Evolutionary conservation across 2,329 filamentous ascomycete species (phyloP).

Genomic region (Dendryphion nanum): DNA sequence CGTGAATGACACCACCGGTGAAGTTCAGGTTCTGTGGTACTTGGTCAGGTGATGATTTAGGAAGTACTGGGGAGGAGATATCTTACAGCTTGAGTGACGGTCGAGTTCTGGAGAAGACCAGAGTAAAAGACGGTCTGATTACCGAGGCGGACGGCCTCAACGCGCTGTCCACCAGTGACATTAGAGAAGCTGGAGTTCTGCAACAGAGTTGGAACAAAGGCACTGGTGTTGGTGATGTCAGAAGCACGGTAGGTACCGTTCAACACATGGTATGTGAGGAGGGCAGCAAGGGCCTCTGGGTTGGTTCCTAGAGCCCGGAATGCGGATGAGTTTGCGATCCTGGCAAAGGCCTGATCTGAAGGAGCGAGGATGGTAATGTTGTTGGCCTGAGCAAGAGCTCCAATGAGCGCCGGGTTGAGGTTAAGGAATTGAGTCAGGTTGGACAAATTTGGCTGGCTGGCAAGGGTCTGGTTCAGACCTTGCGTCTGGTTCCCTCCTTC

Average conservation of each 20-base stretch:
- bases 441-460: constrained; percentile 26
- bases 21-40: constrained; percentile 42
- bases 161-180: constrained; percentile 59
- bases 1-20: constrained; percentile 47
- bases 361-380: constrained; percentile 62
- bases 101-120: constrained; percentile 51
- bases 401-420: constrained; percentile 36
- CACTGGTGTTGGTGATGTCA: constrained; percentile 39
- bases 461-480: constrained; percentile 26
- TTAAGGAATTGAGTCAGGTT: constrained; percentile 37
- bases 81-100: constrained; percentile 51
- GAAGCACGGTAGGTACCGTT: constrained; percentile 48
- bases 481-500: constrained; percentile 11
- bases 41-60: not conserved
- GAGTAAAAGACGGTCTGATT: constrained; percentile 52
- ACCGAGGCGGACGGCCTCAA: constrained; percentile 46
- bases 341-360: constrained; percentile 50
- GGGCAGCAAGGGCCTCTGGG: constrained; percentile 39
- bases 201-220: constrained; percentile 51
- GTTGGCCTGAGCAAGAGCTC: constrained; percentile 36
- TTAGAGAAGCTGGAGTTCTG: constrained; percentile 55
- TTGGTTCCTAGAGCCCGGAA: constrained; percentile 26
- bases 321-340: constrained; percentile 38
- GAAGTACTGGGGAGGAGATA: not conserved
- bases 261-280: constrained; percentile 60